Conservation (phyloP, 495 filamentous ascomycete species). For the Chaetomidium leptoderma region DNA sequence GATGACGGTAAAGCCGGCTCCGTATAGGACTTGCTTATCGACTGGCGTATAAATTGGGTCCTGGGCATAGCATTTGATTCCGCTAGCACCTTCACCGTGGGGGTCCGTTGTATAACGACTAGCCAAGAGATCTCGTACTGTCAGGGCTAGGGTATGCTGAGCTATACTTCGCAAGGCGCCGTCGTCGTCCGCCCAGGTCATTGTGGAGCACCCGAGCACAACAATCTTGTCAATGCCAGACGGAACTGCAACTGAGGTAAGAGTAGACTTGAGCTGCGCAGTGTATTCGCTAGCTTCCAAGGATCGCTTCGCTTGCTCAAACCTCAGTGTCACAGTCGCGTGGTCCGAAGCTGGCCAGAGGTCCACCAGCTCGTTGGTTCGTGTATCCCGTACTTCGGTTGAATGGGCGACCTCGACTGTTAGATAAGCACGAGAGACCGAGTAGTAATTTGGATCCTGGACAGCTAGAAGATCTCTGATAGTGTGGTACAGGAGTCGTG, state of each 20-base stretch:
- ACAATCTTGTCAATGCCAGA: slow-evolving; percentile 2
- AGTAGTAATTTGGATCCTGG: neutral
- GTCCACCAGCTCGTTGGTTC: neutral
- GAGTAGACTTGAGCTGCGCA: neutral
- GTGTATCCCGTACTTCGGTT: neutral
- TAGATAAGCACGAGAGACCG: neutral
- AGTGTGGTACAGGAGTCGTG: neutral
- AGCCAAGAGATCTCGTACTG: neutral
- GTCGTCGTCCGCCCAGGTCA: neutral
- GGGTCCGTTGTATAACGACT: neutral
- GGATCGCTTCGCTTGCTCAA: neutral
- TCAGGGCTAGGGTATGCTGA: neutral
- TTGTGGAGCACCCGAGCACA: neutral
- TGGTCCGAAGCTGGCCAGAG: neutral
- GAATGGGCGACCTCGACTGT: neutral
- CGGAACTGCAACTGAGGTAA: neutral
- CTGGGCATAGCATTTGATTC: slow-evolving; percentile 11
- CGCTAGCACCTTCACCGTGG: neutral
- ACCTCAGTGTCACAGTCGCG: neutral
- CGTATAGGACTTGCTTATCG: neutral
- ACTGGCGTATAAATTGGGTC: neutral
- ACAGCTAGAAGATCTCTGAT: neutral
- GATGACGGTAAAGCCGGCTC: slow-evolving; percentile 17
- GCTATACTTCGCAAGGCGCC: neutral
- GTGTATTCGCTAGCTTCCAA: neutral